Evolutionary conservation across 2,329 filamentous ascomycete species (phyloP).

Genomic region (Cytospora piceae): DNA sequence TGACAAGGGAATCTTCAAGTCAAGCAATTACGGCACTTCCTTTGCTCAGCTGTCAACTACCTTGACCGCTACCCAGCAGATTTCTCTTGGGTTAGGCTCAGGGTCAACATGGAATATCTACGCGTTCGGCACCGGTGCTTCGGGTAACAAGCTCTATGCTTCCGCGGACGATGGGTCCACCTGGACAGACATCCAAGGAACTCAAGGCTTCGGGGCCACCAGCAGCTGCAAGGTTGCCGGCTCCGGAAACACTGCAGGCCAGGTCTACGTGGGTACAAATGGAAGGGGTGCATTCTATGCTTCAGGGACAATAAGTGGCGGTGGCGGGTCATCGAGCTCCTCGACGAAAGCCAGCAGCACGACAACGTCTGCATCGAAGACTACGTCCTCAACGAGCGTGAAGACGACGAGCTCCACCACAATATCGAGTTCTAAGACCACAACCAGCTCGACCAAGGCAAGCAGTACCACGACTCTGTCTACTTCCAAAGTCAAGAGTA

Average conservation of each 20-base stretch:
- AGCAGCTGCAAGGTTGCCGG: slow-evolving; percentile 46
- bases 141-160: slow-evolving; percentile 50
- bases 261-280: slow-evolving; percentile 56
- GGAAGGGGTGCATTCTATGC: slow-evolving; percentile 51
- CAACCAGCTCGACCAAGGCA: slow-evolving; percentile 27
- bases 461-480: slow-evolving; percentile 31
- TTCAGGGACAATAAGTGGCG: slow-evolving; percentile 33
- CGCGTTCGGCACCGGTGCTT: slow-evolving; percentile 49
- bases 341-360: slow-evolving; percentile 23
- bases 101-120: slow-evolving; percentile 50
- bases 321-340: slow-evolving; percentile 23
- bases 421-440: slow-evolving; percentile 15
- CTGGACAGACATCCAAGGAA: slow-evolving; percentile 53
- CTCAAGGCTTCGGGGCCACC: slow-evolving; percentile 50
- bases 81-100: slow-evolving; percentile 49
- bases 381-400: slow-evolving; percentile 14
- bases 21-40: slow-evolving; percentile 52
- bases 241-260: slow-evolving; percentile 49
- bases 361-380: slow-evolving; percentile 22
- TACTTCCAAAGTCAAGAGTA: slow-evolving; percentile 24
- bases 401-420: slow-evolving; percentile 19
- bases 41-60: slow-evolving; percentile 47
- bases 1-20: slow-evolving; percentile 57
- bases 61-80: slow-evolving; percentile 46
- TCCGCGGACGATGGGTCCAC: slow-evolving; percentile 47